Base-by-base conservation (phyloP, 148 eudicot genomes). In the Polygonum aviculare region DNA sequence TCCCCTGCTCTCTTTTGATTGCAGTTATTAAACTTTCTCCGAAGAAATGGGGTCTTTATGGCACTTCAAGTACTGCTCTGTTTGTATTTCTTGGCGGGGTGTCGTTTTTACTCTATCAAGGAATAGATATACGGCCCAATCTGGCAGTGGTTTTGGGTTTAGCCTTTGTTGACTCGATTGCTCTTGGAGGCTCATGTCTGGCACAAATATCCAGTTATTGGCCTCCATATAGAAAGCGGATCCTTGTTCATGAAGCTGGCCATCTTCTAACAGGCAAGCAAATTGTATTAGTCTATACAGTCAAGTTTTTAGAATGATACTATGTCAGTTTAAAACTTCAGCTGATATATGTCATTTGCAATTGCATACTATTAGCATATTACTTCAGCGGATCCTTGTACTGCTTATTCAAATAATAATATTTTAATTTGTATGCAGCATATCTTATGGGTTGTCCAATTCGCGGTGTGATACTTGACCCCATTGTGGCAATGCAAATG, bases 361-460 rank as follows among this genome's bases (percentile, higher is more conserved):
- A 39, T n/a, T 35, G 48, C 71, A 65, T 35, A 36, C 41, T n/a
- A 62, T n/a, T n/a, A n/a, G n/a, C n/a, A n/a, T 65, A 35, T 65
- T 65, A 36, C 71, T 4, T n/a, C n/a, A n/a, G n/a, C n/a, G n/a
- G n/a, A n/a, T n/a, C n/a, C n/a, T n/a, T n/a, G 41, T 65, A 14
- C 19, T 65, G 41, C 44, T 35, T n/a, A 55, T 19, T 55, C 31
- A 55, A 19, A 5, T n/a, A n/a, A 21, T 21, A 57, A n/a, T 59
- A 79, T 31, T 78, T 77, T 55, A 26, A 44, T 72, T 73, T 69
- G 54, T 81, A 75, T 82, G 85, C 94, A 94, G 98, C 98, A 69
- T 94, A 94, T 80, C 89, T 94, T n/a, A 90, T 94, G 98, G 98
- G 98, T 57, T 94, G 98, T 76, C 97, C 98, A 74, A 86, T 94